Evolutionary conservation across 148 eudicot genomes (phyloP).

Genomic region (Limonium bicolor): DNA sequence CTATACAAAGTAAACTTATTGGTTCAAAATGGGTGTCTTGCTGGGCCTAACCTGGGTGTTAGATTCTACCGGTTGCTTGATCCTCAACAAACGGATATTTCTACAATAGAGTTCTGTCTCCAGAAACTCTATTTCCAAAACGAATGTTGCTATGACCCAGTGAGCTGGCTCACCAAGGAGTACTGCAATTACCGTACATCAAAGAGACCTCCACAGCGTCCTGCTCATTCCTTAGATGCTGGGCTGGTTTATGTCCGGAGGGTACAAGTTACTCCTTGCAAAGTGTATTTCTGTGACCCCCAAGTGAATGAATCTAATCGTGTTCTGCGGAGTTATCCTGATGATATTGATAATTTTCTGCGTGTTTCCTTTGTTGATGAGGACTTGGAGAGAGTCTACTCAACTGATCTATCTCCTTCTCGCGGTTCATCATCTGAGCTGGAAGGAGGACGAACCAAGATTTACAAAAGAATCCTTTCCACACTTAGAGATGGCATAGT

Average conservation of each 20-base stretch:
- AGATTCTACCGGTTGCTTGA: slow-evolving; percentile 52
- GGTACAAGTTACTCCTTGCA: slow-evolving; percentile 64
- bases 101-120: slow-evolving; percentile 42
- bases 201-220: slow-evolving; percentile 23
- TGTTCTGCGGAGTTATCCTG: slow-evolving; percentile 37
- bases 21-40: slow-evolving; percentile 70
- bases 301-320: slow-evolving; percentile 81
- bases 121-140: slow-evolving; percentile 38
- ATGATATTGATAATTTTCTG: slow-evolving; percentile 60
- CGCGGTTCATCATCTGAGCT: slow-evolving; percentile 8
- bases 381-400: slow-evolving; percentile 44
- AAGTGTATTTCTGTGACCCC: slow-evolving; percentile 75
- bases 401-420: slow-evolving; percentile 59
- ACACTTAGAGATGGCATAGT: slow-evolving; percentile 39
- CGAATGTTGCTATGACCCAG: slow-evolving; percentile 90
- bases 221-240: slow-evolving; percentile 38
- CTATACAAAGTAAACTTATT: slow-evolving; percentile 47
- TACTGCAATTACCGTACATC: slow-evolving; percentile 17
- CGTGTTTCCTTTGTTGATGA: slow-evolving; percentile 93
- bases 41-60: slow-evolving; percentile 46
- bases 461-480: slow-evolving; percentile 48
- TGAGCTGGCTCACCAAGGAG: slow-evolving; percentile 36
- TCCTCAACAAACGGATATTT: slow-evolving; percentile 24
- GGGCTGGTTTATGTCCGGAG: slow-evolving; percentile 66
- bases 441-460: slow-evolving; percentile 24